Conservation (phyloP, 345 rosid genomes). For the Arabidopsis arenosa region DNA sequence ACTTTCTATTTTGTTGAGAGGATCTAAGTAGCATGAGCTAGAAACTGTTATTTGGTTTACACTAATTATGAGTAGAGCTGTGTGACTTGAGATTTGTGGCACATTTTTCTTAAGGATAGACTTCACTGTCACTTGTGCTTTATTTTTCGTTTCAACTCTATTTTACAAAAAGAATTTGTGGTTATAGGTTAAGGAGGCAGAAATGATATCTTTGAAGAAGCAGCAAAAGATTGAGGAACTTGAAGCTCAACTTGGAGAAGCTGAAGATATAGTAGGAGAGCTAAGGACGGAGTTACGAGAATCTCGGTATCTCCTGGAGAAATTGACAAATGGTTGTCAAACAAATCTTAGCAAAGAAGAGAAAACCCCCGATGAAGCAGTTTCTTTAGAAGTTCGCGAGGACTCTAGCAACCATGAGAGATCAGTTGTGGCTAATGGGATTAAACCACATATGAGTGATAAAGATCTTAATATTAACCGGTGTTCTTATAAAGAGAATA, state of each 20-base stretch:
- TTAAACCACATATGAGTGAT: constrained; percentile 43
- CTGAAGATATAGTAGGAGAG: constrained; percentile 84
- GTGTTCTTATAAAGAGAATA: constrained; percentile 51
- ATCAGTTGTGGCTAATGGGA: constrained; percentile 38
- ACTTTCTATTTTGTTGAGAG: constrained; percentile 1
- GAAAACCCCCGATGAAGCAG: constrained; percentile 30
- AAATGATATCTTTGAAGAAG: constrained; percentile 54
- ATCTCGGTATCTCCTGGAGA: constrained; percentile 65
- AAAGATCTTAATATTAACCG: constrained; percentile 37
- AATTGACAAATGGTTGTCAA: constrained; percentile 36
- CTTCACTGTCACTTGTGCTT: constrained; percentile 9
- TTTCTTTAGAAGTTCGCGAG: constrained; percentile 28
- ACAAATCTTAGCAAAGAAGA: constrained; percentile 18
- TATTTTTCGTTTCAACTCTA: background rate
- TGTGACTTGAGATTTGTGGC: constrained; percentile 10
- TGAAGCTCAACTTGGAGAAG: constrained; percentile 91
- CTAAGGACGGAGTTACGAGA: constrained; percentile 79
- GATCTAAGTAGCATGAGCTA: background rate
- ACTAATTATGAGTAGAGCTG: constrained; percentile 1
- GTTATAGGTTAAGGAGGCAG: constrained; percentile 75
- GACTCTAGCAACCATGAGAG: constrained; percentile 46
- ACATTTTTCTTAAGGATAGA: constrained; percentile 3
- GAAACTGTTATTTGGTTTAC: constrained; percentile 2
- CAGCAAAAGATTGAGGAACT: constrained; percentile 79
- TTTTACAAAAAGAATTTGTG: background rate